phyloP scores from a whole-genome alignment of 768 basidiomycete genomes.

The Termitomyces sp. region DNA sequence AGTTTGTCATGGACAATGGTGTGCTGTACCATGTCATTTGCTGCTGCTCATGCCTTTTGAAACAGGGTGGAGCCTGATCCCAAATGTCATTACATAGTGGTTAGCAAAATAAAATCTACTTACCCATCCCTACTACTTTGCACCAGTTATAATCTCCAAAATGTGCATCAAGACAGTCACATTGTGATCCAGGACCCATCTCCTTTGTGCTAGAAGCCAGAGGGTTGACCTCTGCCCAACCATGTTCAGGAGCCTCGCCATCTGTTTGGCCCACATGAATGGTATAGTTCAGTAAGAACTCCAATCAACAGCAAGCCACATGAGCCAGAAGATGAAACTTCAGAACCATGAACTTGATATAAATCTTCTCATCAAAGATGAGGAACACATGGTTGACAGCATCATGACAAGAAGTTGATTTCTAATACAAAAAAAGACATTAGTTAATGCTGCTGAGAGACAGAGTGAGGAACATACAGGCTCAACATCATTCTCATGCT shows the following conservation, averaged over 20 bases:
- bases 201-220: neutral
- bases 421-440: too few species aligned
- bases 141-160: neutral
- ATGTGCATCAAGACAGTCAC: neutral
- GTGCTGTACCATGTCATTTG: slow-evolving; percentile 6
- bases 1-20: neutral
- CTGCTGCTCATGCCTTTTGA: slow-evolving; percentile 5
- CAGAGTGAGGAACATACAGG: neutral
- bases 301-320: neutral
- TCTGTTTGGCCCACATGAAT: neutral
- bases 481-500: slow-evolving; percentile 1
- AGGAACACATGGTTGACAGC: neutral
- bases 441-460: too few species aligned
- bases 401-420: too few species aligned
- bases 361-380: neutral
- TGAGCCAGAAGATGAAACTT: slow-evolving; percentile 15
- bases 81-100: neutral
- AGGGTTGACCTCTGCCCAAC: neutral
- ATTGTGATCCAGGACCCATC: neutral
- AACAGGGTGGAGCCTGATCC: neutral
- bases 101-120: neutral
- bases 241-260: neutral
- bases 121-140: neutral
- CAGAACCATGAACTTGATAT: slow-evolving; percentile 17
- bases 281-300: neutral